Evolutionary conservation across 2,329 filamentous ascomycete genomes (phyloP).

Genomic region (Colletotrichum neosansevieriae): DNA sequence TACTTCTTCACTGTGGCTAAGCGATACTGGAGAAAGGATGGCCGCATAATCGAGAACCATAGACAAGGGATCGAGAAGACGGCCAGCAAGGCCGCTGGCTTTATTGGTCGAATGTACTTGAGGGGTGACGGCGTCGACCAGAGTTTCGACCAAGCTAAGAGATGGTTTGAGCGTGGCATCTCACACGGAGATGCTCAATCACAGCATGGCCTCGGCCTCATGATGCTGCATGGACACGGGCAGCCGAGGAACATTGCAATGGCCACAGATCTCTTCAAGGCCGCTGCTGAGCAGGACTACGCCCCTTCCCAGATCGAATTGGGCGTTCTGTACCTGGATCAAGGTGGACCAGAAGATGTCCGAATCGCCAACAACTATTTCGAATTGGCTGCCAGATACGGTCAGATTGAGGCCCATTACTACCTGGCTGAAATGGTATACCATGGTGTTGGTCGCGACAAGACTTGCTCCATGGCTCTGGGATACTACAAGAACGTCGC

Average conservation of each 20-base stretch:
- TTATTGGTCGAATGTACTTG: constrained; percentile 89
- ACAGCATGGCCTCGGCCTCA: constrained; percentile 85
- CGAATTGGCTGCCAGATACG: constrained; percentile 84
- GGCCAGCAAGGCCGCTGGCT: constrained; percentile 86
- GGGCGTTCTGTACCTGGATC: constrained; percentile 87
- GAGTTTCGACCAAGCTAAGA: constrained; percentile 79
- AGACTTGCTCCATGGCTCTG: constrained; percentile 80
- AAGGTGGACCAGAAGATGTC: constrained; percentile 78
- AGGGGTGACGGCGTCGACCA: constrained; percentile 87
- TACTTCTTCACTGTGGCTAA: constrained; percentile 86
- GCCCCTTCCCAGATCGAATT: constrained; percentile 85
- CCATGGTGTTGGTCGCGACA: constrained; percentile 83
- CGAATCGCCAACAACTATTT: constrained; percentile 86
- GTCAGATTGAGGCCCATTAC: constrained; percentile 90
- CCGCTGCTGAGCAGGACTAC: constrained; percentile 85
- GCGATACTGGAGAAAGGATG: constrained; percentile 84
- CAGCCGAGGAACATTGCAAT: constrained; percentile 73
- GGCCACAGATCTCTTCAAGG: constrained; percentile 81
- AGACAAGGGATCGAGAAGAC: constrained; percentile 80
- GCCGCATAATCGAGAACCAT: constrained; percentile 77
- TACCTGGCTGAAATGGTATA: constrained; percentile 91
- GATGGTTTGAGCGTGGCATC: constrained; percentile 87
- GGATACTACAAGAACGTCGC: constrained; percentile 86
- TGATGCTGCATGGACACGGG: constrained; percentile 84
- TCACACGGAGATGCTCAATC: constrained; percentile 83